Base-by-base conservation (phyloP, 306 rosid species). In the Senna tora region DNA sequence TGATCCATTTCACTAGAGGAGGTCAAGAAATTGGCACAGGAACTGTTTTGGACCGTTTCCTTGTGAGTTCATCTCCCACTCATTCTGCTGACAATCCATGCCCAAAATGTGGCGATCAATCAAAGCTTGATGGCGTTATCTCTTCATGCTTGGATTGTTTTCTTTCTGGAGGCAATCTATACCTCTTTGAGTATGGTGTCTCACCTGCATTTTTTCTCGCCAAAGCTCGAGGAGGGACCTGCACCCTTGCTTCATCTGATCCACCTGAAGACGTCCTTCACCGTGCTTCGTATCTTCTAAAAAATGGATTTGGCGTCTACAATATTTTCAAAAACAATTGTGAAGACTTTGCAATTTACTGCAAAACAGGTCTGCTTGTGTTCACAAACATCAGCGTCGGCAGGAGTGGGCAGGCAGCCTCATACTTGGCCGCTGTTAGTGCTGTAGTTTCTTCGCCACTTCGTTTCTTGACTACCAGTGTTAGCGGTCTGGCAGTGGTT, bases 91-190 rank as follows among this genome's bases (percentile, higher is more conserved):
- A 67, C 71, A 84, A 49, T 71, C 97, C 93, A 9, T 93, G 97
- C 81, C 89, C 85, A 7, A 85, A 1, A 28, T 93, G 96, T 9
- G 94, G 92, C 0, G 84, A 87, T 65, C 90, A 80, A 69, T 70
- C 83, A 1, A 50, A 38, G 52, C 39, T 65, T 4, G 75, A 81
- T 19, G 94, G 96, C 5, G 98, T 93, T 82, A 78, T 91, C 53
- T 86, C 91, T 57, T 91, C 97, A 57, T 89, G 97, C 77, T 60
- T 93, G 72, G 98, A 90, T 60, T 89, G 97, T 78, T 93, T 93
- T 71, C 91, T 93, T 64, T 73, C 59, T 7, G 87, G 89, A 4
- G 96, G 96, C 12, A 60, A 79, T 20, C 96, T 93, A 16, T 88
- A 93, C 65, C 68, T 78, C 67, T 93, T 89, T 43, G 92, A 90